A percentile compares a stretch with the other conserved stretches of the same genome.
Evolutionary conservation across 2,329 filamentous ascomycete species (phyloP).

Genomic region (Neofusicoccum sp.): DNA sequence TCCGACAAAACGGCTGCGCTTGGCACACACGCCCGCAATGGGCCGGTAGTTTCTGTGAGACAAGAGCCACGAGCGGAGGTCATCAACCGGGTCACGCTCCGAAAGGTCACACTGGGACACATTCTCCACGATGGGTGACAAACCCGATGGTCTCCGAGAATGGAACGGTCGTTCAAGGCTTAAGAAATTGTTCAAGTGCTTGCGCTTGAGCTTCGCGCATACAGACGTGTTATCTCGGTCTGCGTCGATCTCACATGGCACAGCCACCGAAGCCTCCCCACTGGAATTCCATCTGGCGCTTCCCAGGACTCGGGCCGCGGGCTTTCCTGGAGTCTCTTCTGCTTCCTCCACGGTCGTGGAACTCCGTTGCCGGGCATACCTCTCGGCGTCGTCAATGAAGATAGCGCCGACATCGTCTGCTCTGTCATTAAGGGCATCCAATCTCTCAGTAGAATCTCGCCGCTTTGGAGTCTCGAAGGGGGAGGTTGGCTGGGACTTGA

Average conservation of each 20-base stretch:
- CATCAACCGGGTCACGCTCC: slow-evolving; percentile 23
- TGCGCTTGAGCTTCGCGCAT: slow-evolving; percentile 40
- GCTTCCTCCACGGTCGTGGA: slow-evolving; percentile 43
- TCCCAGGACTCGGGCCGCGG: slow-evolving; percentile 32
- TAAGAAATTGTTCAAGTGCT: slow-evolving; percentile 42
- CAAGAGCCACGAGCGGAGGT: slow-evolving; percentile 44
- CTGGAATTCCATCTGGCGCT: slow-evolving; percentile 36
- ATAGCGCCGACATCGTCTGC: slow-evolving; percentile 41
- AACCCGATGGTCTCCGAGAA: slow-evolving; percentile 24
- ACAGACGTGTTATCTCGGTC: slow-evolving; percentile 16
- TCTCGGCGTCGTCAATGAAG: slow-evolving; percentile 48
- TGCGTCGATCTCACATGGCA: slow-evolving; percentile 24
- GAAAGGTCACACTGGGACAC: slow-evolving; percentile 20
- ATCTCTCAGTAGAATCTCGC: slow-evolving; percentile 27
- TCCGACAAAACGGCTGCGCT: slow-evolving; percentile 49
- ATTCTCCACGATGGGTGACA: slow-evolving; percentile 23
- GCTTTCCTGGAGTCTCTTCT: slow-evolving; percentile 33
- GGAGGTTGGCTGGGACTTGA: slow-evolving; percentile 21
- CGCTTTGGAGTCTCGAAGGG: slow-evolving; percentile 25
- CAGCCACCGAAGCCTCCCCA: slow-evolving; percentile 32
- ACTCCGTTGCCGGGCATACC: slow-evolving; percentile 47
- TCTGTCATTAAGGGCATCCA: slow-evolving; percentile 28
- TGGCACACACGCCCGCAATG: slow-evolving; percentile 46
- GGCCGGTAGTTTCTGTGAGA: slow-evolving; percentile 46
- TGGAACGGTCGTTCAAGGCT: slow-evolving; percentile 27